These are phyloP conservation scores for Aureococcus anophagefferens DNA, from an alignment of 108 stramenopile genomes.

Conservation along the genomic window DNA sequence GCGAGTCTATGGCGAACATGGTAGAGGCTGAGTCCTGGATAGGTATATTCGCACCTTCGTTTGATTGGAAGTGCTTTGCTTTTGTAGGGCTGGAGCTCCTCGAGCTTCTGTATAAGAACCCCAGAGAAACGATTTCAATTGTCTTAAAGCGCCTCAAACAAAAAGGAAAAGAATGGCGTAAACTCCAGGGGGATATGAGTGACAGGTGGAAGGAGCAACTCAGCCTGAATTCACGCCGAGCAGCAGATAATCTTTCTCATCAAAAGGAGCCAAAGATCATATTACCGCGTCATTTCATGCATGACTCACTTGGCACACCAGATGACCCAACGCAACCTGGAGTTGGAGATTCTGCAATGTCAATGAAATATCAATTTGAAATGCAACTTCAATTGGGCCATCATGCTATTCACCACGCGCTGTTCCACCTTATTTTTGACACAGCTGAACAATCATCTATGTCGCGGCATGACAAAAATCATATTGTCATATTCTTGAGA, in stretches of 20 bases:
- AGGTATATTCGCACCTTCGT: conserved; percentile 5
- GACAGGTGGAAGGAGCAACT: conserved; percentile 41
- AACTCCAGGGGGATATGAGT: conserved; percentile 67
- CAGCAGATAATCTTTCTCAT: conserved; percentile 40
- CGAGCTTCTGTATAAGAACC: conserved; percentile 80
- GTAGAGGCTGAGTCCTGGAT: no score
- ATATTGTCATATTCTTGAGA: not conserved
- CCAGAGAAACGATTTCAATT: conserved; percentile 80
- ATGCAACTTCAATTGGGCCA: no score
- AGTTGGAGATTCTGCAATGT: no score
- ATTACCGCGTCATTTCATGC: no score
- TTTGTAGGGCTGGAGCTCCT: conserved; percentile 69
- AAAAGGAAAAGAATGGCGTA: conserved; percentile 89
- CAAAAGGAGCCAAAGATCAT: no score
- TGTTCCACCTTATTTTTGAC: no score
- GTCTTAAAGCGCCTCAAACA: conserved; percentile 83
- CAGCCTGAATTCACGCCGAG: conserved; percentile 36
- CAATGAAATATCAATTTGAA: no score
- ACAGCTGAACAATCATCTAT: not conserved
- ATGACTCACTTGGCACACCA: no score
- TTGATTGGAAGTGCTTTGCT: conserved; percentile 50
- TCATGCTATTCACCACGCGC: no score
- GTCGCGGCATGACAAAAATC: not conserved
- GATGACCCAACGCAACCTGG: no score
- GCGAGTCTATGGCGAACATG: conserved; percentile 88